A percentile compares a stretch with the other conserved stretches of the same genome.
Evolutionary conservation across 2,329 filamentous ascomycete genomes (phyloP).

Genomic region (Aspergillus sp.): DNA sequence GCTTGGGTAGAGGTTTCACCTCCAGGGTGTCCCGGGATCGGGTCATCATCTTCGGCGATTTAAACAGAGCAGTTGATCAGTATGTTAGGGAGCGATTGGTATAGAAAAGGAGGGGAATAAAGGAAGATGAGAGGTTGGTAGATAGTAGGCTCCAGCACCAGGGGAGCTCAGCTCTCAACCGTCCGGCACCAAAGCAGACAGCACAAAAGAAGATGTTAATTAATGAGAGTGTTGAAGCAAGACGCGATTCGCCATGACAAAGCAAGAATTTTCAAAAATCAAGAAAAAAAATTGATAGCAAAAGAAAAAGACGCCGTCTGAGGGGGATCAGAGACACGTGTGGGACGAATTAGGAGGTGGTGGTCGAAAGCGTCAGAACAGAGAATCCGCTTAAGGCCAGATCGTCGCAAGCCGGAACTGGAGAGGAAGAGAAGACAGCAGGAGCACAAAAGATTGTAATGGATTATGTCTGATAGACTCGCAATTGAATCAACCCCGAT

Average conservation of each 20-base stretch:
- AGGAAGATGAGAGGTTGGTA: conserved; percentile 4
- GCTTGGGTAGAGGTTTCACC: conserved; percentile 29
- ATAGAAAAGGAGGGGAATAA: conserved; percentile 6
- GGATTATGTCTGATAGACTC: not conserved
- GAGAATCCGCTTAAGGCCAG: conserved; percentile 27
- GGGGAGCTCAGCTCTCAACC: conserved; percentile 10
- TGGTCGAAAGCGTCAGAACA: conserved; percentile 20
- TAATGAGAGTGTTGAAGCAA: conserved; percentile 32
- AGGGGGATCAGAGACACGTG: conserved; percentile 17
- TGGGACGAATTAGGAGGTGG: conserved; percentile 22
- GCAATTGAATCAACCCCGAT: not conserved
- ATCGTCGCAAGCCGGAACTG: conserved; percentile 16
- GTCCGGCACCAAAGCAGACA: conserved; percentile 7
- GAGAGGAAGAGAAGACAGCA: conserved; percentile 5
- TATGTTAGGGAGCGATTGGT: conserved; percentile 4
- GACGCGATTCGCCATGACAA: conserved; percentile 30
- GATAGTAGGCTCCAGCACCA: conserved; percentile 11
- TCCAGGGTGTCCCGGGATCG: conserved; percentile 30
- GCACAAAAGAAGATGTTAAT: conserved; percentile 9
- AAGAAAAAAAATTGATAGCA: conserved; percentile 13
- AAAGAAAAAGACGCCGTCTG: conserved; percentile 7
- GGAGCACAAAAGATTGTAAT: conserved; percentile 5
- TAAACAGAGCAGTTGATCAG: conserved; percentile 5
- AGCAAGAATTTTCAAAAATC: conserved; percentile 8
- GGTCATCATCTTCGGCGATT: conserved; percentile 19